phyloP scores from a whole-genome alignment of 2,329 filamentous ascomycete species.

The Zymoseptoria passerinii region DNA sequence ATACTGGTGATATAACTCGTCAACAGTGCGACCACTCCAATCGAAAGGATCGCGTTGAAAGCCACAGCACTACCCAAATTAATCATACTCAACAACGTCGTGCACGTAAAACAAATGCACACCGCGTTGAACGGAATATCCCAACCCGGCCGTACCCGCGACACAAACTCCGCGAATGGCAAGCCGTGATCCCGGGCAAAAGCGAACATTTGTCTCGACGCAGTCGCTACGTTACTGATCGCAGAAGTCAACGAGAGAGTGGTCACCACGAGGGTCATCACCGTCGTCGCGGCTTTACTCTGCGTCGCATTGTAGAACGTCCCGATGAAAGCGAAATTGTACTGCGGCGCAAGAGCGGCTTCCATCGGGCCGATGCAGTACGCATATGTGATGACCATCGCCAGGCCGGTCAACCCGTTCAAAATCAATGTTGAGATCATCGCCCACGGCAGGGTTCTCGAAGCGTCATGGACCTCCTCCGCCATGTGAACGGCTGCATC shows the following conservation, averaged over 20 bases:
- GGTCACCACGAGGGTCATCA: slow-evolving; percentile 30
- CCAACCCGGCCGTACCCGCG: slow-evolving; percentile 18
- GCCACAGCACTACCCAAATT: slow-evolving; percentile 34
- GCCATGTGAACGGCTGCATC: slow-evolving; percentile 20
- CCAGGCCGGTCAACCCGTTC: slow-evolving; percentile 35
- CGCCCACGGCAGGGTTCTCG: slow-evolving; percentile 28
- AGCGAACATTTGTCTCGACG: slow-evolving; percentile 36
- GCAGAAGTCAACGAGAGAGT: slow-evolving; percentile 34
- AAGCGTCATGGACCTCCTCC: slow-evolving; percentile 27
- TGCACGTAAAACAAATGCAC: slow-evolving; percentile 16
- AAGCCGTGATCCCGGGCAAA: slow-evolving; percentile 39
- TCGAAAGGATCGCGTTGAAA: slow-evolving; percentile 35
- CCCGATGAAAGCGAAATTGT: slow-evolving; percentile 25
- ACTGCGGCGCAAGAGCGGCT: slow-evolving; percentile 16
- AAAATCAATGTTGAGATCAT: slow-evolving; percentile 36
- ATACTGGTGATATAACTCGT: slow-evolving; percentile 23
- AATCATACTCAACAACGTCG: slow-evolving; percentile 18
- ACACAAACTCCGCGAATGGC: slow-evolving; percentile 27
- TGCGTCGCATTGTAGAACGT: slow-evolving; percentile 32
- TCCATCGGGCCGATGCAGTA: slow-evolving; percentile 31
- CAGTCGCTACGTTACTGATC: slow-evolving; percentile 32
- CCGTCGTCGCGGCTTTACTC: slow-evolving; percentile 27
- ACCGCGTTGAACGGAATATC: slow-evolving; percentile 25
- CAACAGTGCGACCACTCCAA: slow-evolving; percentile 30
- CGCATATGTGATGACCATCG: slow-evolving; percentile 35